A percentile compares a stretch with the other conserved stretches of the same genome.
These are phyloP conservation scores for Coemansia aciculifera DNA, from an alignment of 192 early-diverging fungal species.

Conservation along the genomic window DNA sequence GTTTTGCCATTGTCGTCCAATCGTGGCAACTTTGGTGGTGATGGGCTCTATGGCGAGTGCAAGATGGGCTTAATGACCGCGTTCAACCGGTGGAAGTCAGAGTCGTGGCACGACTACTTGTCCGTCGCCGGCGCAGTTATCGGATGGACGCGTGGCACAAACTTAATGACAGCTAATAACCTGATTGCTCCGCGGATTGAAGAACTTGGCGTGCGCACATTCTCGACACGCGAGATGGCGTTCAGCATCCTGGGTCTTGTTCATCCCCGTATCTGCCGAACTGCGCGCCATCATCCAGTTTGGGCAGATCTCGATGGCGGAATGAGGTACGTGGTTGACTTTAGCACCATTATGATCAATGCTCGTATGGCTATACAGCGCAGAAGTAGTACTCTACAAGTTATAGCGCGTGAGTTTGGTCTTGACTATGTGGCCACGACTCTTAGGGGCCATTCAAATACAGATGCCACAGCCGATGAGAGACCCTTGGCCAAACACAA, in stretches of 20 bases:
- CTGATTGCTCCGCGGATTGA: constrained; percentile 82
- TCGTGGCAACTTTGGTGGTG: constrained; percentile 89
- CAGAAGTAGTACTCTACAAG: background rate
- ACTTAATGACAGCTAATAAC: constrained; percentile 89
- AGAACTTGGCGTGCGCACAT: constrained; percentile 81
- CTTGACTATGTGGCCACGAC: background rate
- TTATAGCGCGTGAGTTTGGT: background rate
- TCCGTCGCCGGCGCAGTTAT: constrained; percentile 87
- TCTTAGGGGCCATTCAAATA: background rate
- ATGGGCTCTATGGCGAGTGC: constrained; percentile 92
- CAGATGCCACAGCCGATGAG: constrained; percentile 18
- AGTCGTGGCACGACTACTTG: constrained; percentile 84
- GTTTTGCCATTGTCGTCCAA: constrained; percentile 90
- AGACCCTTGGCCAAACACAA: constrained; percentile 80
- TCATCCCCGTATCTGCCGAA: constrained; percentile 68
- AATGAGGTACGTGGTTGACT: background rate
- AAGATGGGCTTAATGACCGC: constrained; percentile 89
- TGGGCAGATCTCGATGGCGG: constrained; percentile 84
- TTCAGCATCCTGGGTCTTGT: constrained; percentile 91
- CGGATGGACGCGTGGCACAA: constrained; percentile 95
- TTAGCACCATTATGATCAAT: background rate
- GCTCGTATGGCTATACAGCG: background rate
- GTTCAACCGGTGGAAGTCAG: constrained; percentile 87
- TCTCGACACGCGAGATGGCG: constrained; percentile 89
- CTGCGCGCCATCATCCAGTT: constrained; percentile 70